A percentile compares a stretch with the other conserved stretches of the same genome.
Conservation (phyloP, 257 asterid genomes). For the Lithospermum erythrorhizon region DNA sequence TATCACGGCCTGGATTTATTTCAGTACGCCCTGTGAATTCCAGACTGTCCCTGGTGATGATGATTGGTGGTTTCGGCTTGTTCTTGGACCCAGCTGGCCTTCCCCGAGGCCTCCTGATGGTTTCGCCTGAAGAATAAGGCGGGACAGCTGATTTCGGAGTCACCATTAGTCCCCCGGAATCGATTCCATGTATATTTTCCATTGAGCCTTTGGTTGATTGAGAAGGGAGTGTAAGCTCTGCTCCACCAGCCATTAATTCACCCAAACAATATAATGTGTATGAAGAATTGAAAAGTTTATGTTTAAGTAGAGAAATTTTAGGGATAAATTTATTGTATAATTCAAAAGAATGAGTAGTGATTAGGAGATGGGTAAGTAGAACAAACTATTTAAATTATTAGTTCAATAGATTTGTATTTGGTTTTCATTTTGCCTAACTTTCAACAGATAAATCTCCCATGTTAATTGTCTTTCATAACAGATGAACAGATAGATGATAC, state of each 20-base stretch:
- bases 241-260: constrained; percentile 41
- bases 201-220: constrained; percentile 15
- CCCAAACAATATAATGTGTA: constrained; percentile 1
- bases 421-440: constrained; percentile 50
- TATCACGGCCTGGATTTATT: constrained; percentile 61
- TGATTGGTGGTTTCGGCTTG: constrained; percentile 91
- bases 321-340: constrained; percentile 19
- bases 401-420: constrained; percentile 14
- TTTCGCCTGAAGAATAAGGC: constrained; percentile 18
- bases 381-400: constrained; percentile 15
- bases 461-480: constrained; percentile 57
- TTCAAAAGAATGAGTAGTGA: constrained; percentile 28
- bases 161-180: constrained; percentile 15
- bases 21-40: constrained; percentile 79
- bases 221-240: constrained; percentile 22
- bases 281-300: constrained; percentile 6
- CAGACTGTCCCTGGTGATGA: constrained; percentile 78
- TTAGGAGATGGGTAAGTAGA: constrained; percentile 73
- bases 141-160: constrained; percentile 14
- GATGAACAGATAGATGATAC: constrained; percentile 22
- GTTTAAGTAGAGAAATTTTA: constrained; percentile 27
- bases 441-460: constrained; percentile 50
- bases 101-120: constrained; percentile 64
- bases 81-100: constrained; percentile 88
- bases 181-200: constrained; percentile 15